A percentile compares a stretch with the other conserved stretches of the same genome.
Conservation (phyloP, 345 rosid genomes). For the Raphanus raphanistrum region DNA sequence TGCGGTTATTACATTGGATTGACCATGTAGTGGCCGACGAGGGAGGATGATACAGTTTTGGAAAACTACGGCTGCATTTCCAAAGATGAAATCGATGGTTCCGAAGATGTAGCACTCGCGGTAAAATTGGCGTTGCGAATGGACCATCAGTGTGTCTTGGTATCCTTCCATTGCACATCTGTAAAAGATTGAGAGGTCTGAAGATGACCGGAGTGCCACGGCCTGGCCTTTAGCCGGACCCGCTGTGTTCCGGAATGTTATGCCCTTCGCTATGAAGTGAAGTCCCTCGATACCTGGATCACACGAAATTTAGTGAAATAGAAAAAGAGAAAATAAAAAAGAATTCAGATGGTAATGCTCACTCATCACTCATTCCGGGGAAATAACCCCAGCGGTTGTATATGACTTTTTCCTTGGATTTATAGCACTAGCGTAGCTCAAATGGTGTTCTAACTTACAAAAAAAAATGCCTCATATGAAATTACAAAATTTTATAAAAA, state of each 20-base stretch:
- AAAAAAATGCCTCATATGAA: not conserved
- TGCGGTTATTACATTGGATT: constrained; percentile 66
- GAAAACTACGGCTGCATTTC: constrained; percentile 75
- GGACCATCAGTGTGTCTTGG: constrained; percentile 88
- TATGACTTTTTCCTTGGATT: not conserved
- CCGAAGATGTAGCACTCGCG: constrained; percentile 78
- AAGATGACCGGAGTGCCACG: constrained; percentile 80
- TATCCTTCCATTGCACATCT: constrained; percentile 72
- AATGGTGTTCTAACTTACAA: not conserved
- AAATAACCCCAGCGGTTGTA: not conserved
- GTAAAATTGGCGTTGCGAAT: constrained; percentile 85
- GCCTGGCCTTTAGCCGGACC: constrained; percentile 59
- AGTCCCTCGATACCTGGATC: constrained; percentile 69
- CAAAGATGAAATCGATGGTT: constrained; percentile 85
- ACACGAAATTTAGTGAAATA: constrained; percentile 1
- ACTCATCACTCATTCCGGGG: not conserved
- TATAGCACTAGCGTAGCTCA: not conserved
- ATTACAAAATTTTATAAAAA: not conserved
- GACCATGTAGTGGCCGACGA: constrained; percentile 60
- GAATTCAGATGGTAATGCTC: not conserved
- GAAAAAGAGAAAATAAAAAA: not conserved
- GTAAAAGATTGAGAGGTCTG: constrained; percentile 81
- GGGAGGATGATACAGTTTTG: constrained; percentile 80
- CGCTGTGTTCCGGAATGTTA: constrained; percentile 35
- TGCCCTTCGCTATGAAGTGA: constrained; percentile 39